Base-by-base conservation (phyloP, 2,329 filamentous ascomycete species). In the Phaeosphaeriaceae sp. region DNA sequence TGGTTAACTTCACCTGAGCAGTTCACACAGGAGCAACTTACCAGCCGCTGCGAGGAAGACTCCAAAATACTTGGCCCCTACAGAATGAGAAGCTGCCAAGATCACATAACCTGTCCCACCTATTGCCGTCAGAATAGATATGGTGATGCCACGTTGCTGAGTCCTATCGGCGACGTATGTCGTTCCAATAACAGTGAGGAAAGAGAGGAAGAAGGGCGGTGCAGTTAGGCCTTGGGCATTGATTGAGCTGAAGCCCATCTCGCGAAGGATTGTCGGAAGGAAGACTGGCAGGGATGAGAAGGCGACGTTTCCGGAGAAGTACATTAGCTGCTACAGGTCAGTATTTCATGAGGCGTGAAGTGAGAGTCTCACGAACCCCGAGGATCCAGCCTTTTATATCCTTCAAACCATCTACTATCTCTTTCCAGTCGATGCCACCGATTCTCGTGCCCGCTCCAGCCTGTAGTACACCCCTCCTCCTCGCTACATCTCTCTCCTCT, bases 151-250 rank as follows among this genome's bases (percentile, higher is more conserved):
- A 44, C 89, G 87, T 71, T 90, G 88, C 61, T 85, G 84, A 1
- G 84, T 82, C 15, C 82, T 82, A 77, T 92, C 89, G n/a, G 89
- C 88, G 36, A 91, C 72, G 72, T 82, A 89, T 5, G 88, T 87
- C 1, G 85, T 85, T 10, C 70, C 66, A 58, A 92, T 83, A 46
- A 87, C 89, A 21, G 87, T 76, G 13, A 90, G 65, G 70, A 89
- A 91, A 1, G 88, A 84, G 17, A 90, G 75, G 65, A 92, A 86
- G 73, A 89, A 91, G 0, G 89, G 89, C 1, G 89, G 89, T 0
- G 89, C 89, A 0, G 88, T 89, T 13, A 93, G 82, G 1, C 89
- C 90, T 75, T 93, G 90, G 0, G 90, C 88, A 57, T 87, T 81
- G 59, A 91, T 83, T 15, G 83, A 79, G 0, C 83, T 85, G 76